phyloP scores from a whole-genome alignment of 1,139 yeast species.

The Diutina ranongensis region DNA sequence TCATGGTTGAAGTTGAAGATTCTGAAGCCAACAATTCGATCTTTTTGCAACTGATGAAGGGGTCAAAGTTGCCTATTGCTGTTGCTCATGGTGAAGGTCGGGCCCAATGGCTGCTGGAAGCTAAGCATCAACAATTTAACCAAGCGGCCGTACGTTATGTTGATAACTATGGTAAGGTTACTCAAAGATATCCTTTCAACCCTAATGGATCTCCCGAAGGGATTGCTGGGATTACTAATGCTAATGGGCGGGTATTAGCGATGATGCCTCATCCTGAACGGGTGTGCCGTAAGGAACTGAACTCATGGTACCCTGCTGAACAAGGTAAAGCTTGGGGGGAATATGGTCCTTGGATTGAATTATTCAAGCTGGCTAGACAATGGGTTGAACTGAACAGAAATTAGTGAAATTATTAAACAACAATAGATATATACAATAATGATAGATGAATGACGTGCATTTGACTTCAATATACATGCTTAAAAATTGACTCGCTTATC shows the following conservation, averaged over 20 bases:
- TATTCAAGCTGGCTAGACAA: conserved; percentile 86
- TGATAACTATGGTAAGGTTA: conserved; percentile 79
- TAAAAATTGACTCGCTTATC: background rate
- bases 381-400: conserved; percentile 50
- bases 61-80: conserved; percentile 86
- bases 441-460: background rate
- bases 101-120: conserved; percentile 50
- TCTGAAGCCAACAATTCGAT: conserved; percentile 43
- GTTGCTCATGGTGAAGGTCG: conserved; percentile 99
- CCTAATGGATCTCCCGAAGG: conserved; percentile 95
- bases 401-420: too few species aligned
- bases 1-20: conserved; percentile 70
- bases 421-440: background rate
- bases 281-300: conserved; percentile 74
- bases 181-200: conserved; percentile 82
- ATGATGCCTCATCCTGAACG: conserved; percentile 99
- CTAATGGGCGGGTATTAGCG: conserved; percentile 91
- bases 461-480: background rate
- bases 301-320: conserved; percentile 79
- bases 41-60: conserved; percentile 83
- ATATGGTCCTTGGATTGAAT: conserved; percentile 90
- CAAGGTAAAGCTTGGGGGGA: conserved; percentile 56
- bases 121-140: conserved; percentile 28
- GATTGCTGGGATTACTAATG: conserved; percentile 83
- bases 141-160: conserved; percentile 48